Conservation (phyloP, 1,139 yeast genomes). For the Suhomyces bribrorum region DNA sequence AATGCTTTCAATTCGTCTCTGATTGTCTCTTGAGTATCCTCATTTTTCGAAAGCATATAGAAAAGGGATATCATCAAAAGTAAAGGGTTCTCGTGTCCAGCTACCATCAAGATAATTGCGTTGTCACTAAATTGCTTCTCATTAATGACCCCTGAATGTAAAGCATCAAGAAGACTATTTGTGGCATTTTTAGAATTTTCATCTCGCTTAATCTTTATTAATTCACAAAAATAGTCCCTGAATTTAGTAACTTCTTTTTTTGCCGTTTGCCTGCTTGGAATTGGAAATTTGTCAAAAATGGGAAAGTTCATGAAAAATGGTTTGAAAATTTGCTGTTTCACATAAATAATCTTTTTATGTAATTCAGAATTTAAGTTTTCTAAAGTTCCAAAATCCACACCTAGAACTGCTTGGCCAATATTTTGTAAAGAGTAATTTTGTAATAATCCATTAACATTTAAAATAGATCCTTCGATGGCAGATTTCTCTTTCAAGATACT, state of each 20-base stretch:
- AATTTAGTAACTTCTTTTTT: slow-evolving; percentile 46
- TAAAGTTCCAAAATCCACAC: slow-evolving; percentile 44
- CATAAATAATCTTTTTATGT: slow-evolving; percentile 41
- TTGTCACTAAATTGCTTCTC: slow-evolving; percentile 55
- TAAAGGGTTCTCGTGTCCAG: slow-evolving; percentile 69
- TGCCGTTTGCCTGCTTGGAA: slow-evolving; percentile 50
- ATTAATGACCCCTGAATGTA: slow-evolving; percentile 35
- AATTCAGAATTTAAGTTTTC: slow-evolving; percentile 29
- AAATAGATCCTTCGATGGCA: slow-evolving; percentile 6
- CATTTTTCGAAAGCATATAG: slow-evolving; percentile 47
- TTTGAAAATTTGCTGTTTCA: slow-evolving; percentile 56
- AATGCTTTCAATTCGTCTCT: slow-evolving; percentile 26
- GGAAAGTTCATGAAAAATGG: slow-evolving; percentile 61
- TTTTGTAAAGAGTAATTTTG: slow-evolving; percentile 54
- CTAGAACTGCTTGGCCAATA: slow-evolving; percentile 52
- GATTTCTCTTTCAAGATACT: slow-evolving; percentile 14
- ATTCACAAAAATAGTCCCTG: slow-evolving; percentile 31
- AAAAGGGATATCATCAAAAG: slow-evolving; percentile 50
- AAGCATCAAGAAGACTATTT: slow-evolving; percentile 39
- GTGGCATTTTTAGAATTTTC: slow-evolving; percentile 24
- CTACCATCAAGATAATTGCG: slow-evolving; percentile 56
- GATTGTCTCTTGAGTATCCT: slow-evolving; percentile 35
- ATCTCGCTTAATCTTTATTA: slow-evolving; percentile 26
- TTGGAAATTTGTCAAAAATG: slow-evolving; percentile 49
- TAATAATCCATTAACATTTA: slow-evolving; percentile 40